Evolutionary conservation across 2,329 filamentous ascomycete genomes (phyloP).

Genomic region (Xylaria sp.): DNA sequence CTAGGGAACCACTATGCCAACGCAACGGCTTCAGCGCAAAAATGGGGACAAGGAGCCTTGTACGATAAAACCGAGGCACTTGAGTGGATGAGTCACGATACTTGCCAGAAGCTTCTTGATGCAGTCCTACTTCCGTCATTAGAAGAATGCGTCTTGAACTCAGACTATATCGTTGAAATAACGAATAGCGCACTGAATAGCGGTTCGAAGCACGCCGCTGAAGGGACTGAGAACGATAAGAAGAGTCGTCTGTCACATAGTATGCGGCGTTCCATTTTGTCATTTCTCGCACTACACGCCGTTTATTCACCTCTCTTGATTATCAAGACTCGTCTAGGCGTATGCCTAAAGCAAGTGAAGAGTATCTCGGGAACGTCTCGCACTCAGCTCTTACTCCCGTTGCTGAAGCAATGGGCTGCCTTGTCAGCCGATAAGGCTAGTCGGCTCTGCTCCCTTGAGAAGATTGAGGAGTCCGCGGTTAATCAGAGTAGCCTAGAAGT

Average conservation of each 20-base stretch:
- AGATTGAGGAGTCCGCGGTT: conserved; percentile 49
- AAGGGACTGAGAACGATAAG: conserved; percentile 51
- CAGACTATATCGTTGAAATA: conserved; percentile 69
- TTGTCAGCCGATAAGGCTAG: conserved; percentile 58
- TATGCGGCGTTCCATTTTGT: conserved; percentile 67
- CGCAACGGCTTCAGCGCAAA: conserved; percentile 41
- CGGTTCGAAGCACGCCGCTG: conserved; percentile 33
- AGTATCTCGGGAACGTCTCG: conserved; percentile 71
- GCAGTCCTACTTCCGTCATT: conserved; percentile 73
- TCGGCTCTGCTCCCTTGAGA: conserved; percentile 53
- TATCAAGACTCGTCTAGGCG: conserved; percentile 75
- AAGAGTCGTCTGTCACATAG: conserved; percentile 63
- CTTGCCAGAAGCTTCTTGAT: conserved; percentile 65
- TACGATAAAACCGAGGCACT: conserved; percentile 65
- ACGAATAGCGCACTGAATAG: conserved; percentile 67
- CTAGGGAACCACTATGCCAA: conserved; percentile 56
- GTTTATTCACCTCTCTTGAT: conserved; percentile 69
- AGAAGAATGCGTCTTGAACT: conserved; percentile 86
- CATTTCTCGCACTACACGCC: conserved; percentile 76
- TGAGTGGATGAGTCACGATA: conserved; percentile 63
- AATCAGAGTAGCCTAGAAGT: conserved; percentile 56
- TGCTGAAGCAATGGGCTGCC: conserved; percentile 71
- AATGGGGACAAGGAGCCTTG: conserved; percentile 67
- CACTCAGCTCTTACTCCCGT: conserved; percentile 76
- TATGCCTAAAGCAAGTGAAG: conserved; percentile 73